A percentile compares a stretch with the other conserved stretches of the same genome.
Evolutionary conservation across 805 yeast genomes (phyloP).

Genomic region (Jamesozyma rosinii): DNA sequence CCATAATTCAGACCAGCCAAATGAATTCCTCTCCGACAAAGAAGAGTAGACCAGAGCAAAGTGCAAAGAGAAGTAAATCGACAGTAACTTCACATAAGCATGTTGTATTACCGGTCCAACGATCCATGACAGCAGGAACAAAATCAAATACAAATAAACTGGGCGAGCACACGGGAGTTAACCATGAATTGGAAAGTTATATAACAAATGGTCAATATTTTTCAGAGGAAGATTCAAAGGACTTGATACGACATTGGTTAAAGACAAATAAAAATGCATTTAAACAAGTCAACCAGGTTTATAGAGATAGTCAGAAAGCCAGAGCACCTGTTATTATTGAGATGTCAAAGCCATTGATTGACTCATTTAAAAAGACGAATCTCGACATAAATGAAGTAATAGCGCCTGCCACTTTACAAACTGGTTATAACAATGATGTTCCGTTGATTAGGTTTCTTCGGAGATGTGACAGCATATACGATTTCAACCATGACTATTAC

Average conservation of each 20-base stretch:
- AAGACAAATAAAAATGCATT: constrained; percentile 11
- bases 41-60: no score
- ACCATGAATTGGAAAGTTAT: constrained; percentile 10
- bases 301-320: constrained; percentile 42
- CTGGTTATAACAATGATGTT: constrained; percentile 16
- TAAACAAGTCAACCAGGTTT: constrained; percentile 32
- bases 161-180: background rate
- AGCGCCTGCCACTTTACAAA: constrained; percentile 22
- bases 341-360: constrained; percentile 30
- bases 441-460: constrained; percentile 50
- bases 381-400: constrained; percentile 13
- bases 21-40: background rate
- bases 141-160: background rate
- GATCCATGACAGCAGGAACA: constrained; percentile 4
- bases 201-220: constrained; percentile 18
- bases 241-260: constrained; percentile 3
- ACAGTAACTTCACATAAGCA: background rate
- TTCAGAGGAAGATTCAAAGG: constrained; percentile 17
- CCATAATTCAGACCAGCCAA: background rate
- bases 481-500: constrained; percentile 40
- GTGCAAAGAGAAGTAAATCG: constrained; percentile 1
- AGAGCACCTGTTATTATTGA: constrained; percentile 41
- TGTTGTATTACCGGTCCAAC: background rate
- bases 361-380: constrained; percentile 23
- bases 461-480: constrained; percentile 40